Percentiles rank a stretch among this genome's conserved stretches.
Evolutionary conservation across 805 yeast species (phyloP).

Genomic region (Kodamaea nitidulidarum): DNA sequence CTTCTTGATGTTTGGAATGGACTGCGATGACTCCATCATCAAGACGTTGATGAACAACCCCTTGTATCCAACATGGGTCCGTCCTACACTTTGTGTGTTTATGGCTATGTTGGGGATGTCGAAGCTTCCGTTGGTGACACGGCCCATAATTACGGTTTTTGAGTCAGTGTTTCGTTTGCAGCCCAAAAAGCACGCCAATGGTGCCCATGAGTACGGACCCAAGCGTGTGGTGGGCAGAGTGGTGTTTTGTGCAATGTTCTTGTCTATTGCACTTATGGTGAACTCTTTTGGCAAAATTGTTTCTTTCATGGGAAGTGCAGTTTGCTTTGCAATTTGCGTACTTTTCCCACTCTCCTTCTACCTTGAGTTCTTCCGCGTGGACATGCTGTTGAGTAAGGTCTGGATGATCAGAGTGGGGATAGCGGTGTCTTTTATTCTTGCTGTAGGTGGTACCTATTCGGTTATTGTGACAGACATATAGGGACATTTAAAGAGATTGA

Average conservation of each 20-base stretch:
- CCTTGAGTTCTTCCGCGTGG: slow-evolving; percentile 47
- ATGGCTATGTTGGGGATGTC: slow-evolving; percentile 84
- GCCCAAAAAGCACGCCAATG: slow-evolving; percentile 1
- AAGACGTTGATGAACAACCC: slow-evolving; percentile 41
- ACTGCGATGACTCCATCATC: slow-evolving; percentile 50
- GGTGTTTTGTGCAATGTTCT: slow-evolving; percentile 54
- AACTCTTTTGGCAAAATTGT: slow-evolving; percentile 81
- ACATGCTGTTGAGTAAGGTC: slow-evolving; percentile 39
- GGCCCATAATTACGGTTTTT: slow-evolving; percentile 72
- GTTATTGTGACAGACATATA: slow-evolving; percentile 10
- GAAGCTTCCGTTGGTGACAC: slow-evolving; percentile 76
- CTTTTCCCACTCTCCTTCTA: slow-evolving; percentile 76
- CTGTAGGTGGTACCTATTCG: slow-evolving; percentile 60
- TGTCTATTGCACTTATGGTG: slow-evolving; percentile 56
- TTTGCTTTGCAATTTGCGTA: slow-evolving; percentile 76
- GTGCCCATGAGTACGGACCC: slow-evolving; percentile 4
- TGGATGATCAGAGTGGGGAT: slow-evolving; percentile 42
- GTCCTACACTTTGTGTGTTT: slow-evolving; percentile 52
- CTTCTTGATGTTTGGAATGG: slow-evolving; percentile 53
- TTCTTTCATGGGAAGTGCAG: slow-evolving; percentile 75
- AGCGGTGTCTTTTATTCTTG: slow-evolving; percentile 42
- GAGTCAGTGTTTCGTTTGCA: slow-evolving; percentile 31
- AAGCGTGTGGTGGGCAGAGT: slow-evolving; percentile 24
- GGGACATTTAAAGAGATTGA: too few species aligned
- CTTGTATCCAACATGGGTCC: slow-evolving; percentile 48